These are phyloP conservation scores for Leccinum rimulosum DNA, from an alignment of 768 basidiomycete genomes.

Conservation along the genomic window DNA sequence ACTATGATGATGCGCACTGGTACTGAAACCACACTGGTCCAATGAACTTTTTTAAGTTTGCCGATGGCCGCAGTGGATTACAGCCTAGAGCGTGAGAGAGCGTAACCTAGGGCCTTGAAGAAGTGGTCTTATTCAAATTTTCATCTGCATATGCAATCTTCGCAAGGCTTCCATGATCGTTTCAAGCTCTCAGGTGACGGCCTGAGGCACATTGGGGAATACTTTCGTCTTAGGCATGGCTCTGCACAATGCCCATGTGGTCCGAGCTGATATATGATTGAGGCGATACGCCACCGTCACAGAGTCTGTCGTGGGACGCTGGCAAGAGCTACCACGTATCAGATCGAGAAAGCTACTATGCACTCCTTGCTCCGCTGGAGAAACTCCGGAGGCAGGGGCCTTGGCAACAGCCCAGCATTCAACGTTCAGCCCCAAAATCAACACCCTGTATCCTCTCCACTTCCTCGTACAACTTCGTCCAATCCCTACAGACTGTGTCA, in stretches of 20 bases:
- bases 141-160: background rate
- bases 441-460: slow-evolving; percentile 10
- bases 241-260: background rate
- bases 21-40: background rate
- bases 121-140: background rate
- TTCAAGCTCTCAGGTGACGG: background rate
- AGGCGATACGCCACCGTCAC: background rate
- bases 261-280: background rate
- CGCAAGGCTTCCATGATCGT: background rate
- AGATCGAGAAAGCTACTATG: too few species aligned
- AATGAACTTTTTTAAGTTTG: background rate
- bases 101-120: background rate
- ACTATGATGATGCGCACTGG: too few species aligned
- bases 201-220: background rate
- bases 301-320: background rate
- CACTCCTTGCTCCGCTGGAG: background rate
- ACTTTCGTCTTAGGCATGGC: background rate
- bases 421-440: background rate
- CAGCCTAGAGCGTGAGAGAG: background rate
- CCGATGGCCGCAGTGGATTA: background rate
- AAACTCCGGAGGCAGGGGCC: too few species aligned
- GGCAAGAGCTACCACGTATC: background rate
- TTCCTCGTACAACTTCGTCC: slow-evolving; percentile 12
- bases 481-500: slow-evolving; percentile 12
- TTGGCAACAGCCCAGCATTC: too few species aligned